phyloP scores from a whole-genome alignment of 2,329 filamentous ascomycete species.

The Tolypocladium capitatum region DNA sequence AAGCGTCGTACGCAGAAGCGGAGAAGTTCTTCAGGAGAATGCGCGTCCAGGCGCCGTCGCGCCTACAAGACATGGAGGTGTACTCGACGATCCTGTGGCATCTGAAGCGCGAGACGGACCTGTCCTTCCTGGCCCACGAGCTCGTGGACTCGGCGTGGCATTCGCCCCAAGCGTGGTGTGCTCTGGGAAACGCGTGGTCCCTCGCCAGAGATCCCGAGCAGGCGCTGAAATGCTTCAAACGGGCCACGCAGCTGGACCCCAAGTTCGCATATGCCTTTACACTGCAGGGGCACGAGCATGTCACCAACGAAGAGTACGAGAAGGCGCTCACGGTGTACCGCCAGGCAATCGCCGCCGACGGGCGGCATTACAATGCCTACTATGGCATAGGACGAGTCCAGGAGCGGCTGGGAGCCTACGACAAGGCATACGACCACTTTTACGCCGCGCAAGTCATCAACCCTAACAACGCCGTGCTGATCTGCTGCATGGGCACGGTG shows the following conservation, averaged over 20 bases:
- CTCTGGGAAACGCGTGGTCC: slow-evolving; percentile 88
- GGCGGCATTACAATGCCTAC: slow-evolving; percentile 94
- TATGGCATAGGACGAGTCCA: slow-evolving; percentile 78
- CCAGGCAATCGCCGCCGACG: slow-evolving; percentile 71
- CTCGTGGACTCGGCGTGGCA: slow-evolving; percentile 76
- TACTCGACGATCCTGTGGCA: slow-evolving; percentile 99
- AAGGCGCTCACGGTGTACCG: slow-evolving; percentile 84
- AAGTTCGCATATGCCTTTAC: slow-evolving; percentile 94
- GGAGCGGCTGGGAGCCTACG: slow-evolving; percentile 80
- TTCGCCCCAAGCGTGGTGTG: slow-evolving; percentile 92
- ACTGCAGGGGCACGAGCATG: slow-evolving; percentile 87
- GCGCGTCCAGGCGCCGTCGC: slow-evolving; percentile 64
- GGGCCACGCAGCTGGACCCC: slow-evolving; percentile 80
- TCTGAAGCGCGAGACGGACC: slow-evolving; percentile 77
- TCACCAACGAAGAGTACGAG: slow-evolving; percentile 93
- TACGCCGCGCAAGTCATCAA: slow-evolving; percentile 80
- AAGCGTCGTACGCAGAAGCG: slow-evolving; percentile 71
- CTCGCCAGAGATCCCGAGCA: slow-evolving; percentile 87
- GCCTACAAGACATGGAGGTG: slow-evolving; percentile 90
- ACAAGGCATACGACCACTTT: slow-evolving; percentile 86
- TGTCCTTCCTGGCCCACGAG: slow-evolving; percentile 86
- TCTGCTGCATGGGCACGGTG: slow-evolving; percentile 83
- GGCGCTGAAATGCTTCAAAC: slow-evolving; percentile 85
- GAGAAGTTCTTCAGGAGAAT: slow-evolving; percentile 77
- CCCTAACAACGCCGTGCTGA: slow-evolving; percentile 80